A percentile compares a stretch with the other conserved stretches of the same genome.
Evolutionary conservation across 495 filamentous ascomycete genomes (phyloP).

Genomic region (Penicillium crystallinum): DNA sequence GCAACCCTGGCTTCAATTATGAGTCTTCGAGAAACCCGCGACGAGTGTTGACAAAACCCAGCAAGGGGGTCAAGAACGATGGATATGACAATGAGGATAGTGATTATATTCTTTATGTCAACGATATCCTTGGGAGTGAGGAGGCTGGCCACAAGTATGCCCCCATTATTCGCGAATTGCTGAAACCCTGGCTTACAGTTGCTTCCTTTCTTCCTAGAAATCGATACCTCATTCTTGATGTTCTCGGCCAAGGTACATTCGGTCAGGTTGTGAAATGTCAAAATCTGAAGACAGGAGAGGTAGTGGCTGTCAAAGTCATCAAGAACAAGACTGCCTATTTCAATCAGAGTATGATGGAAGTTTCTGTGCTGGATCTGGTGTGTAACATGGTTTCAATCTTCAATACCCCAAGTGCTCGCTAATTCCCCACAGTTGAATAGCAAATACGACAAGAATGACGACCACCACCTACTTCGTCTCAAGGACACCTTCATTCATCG

Average conservation of each 20-base stretch:
- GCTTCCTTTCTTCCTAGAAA: constrained; percentile 54
- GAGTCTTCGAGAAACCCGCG: constrained; percentile 98
- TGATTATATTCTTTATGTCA: constrained; percentile 98
- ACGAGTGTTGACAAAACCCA: constrained; percentile 96
- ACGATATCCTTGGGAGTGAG: constrained; percentile 96
- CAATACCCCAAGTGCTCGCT: not conserved
- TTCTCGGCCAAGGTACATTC: constrained; percentile 96
- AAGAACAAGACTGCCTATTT: constrained; percentile 99
- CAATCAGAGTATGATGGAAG: constrained; percentile 99
- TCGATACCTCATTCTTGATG: constrained; percentile 95
- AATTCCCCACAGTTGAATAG: constrained; percentile 70
- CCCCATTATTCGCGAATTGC: not conserved
- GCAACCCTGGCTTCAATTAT: constrained; percentile 97
- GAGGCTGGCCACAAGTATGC: constrained; percentile 93
- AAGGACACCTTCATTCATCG: constrained; percentile 99
- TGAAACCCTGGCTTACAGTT: constrained; percentile 12
- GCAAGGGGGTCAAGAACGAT: constrained; percentile 98
- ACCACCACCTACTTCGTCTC: constrained; percentile 91
- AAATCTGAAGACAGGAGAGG: constrained; percentile 95
- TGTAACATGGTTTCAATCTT: constrained; percentile 11
- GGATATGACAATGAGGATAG: constrained; percentile 99
- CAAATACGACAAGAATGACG: constrained; percentile 98
- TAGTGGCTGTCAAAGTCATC: constrained; percentile 98
- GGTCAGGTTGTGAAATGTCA: constrained; percentile 99
- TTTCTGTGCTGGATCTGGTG: constrained; percentile 95